Conservation (phyloP, 495 filamentous ascomycete species). For the Sphaerosporella brunnea region DNA sequence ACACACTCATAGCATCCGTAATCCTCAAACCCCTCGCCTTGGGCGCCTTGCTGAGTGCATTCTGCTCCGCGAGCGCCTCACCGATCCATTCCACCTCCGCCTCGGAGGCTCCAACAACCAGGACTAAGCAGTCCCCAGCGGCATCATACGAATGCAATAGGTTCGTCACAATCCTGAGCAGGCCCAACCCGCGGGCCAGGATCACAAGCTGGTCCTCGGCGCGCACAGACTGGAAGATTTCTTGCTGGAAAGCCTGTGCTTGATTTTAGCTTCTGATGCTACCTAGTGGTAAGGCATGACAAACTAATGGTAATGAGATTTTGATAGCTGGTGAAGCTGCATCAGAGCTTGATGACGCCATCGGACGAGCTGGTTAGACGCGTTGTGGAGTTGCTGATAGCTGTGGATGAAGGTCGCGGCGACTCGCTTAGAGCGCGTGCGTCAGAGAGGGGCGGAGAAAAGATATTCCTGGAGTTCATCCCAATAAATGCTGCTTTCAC, state of each 20-base stretch:
- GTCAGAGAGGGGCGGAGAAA: too few relatives aligned
- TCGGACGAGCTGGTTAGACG: too few relatives aligned
- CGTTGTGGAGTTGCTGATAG: too few relatives aligned
- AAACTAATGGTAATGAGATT: constrained; percentile 77
- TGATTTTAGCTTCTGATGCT: too few relatives aligned
- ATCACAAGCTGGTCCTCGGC: constrained; percentile 85
- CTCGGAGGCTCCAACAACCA: constrained; percentile 81
- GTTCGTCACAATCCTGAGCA: constrained; percentile 79
- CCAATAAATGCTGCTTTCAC: too few relatives aligned
- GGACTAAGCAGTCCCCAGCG: constrained; percentile 76
- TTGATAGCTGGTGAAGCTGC: constrained; percentile 38
- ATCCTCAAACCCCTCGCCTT: constrained; percentile 70
- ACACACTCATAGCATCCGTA: constrained; percentile 78
- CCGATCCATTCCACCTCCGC: constrained; percentile 89
- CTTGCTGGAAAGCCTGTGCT: constrained; percentile 65
- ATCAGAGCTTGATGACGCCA: background rate
- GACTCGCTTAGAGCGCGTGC: too few relatives aligned
- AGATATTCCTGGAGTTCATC: too few relatives aligned
- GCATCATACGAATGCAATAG: constrained; percentile 93
- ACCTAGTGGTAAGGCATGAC: too few relatives aligned
- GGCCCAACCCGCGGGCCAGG: constrained; percentile 75
- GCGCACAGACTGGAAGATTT: constrained; percentile 78
- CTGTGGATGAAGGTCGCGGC: too few relatives aligned
- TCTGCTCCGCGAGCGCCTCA: constrained; percentile 83
- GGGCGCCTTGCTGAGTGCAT: constrained; percentile 59